Base-by-base conservation (phyloP, 2,329 filamentous ascomycete species). In the Ceratocystis colombiana region DNA sequence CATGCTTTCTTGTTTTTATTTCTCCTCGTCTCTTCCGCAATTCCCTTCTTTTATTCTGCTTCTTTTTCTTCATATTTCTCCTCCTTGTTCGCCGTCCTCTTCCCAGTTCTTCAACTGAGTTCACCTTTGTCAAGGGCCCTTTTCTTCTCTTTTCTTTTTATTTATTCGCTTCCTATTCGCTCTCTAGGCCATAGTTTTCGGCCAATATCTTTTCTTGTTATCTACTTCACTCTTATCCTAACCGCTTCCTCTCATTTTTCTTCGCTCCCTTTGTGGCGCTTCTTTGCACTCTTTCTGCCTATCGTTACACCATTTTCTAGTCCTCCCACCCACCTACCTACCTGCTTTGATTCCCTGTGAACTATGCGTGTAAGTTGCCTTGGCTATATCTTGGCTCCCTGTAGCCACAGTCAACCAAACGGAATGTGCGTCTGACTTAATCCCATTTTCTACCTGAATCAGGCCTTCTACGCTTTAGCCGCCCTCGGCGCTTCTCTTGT, bases 401-500 rank as follows among this genome's bases (percentile, higher is more conserved):
- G 12, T 17, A 33, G 17, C 50, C 20, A 17, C 45, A 3, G n/a
- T 55, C 63, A 12, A 22, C 41, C 48, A 46, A 30, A 15, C 44
- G 46, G 53, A 67, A 57, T n/a, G 41, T 44, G 15, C 61, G 7
- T 25, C 61, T 55, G 20, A 64, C 61, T 45, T 57, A 3, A 5
- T 44, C 6, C 5, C 12, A 3, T 37, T 37, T 37, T 37, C 2
- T 2, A 2, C 33, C 33, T 37, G 33, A 17, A 22, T 20, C 44
- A 68, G 67, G 44, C 61, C 41, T 44, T 62, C 41, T 66, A 62
- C 55, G 64, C 61, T 63, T 78, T 84, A 71, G 72, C 82, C 73
- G 80, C 80, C 70, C 74, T 84, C 64, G 77, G 78, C 73, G 82
- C 81, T 68, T 77, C 79, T 69, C 74, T 80, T 50, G 81, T 79